Conservation (phyloP, 345 rosid genomes). For the Gossypioides kirkii region DNA sequence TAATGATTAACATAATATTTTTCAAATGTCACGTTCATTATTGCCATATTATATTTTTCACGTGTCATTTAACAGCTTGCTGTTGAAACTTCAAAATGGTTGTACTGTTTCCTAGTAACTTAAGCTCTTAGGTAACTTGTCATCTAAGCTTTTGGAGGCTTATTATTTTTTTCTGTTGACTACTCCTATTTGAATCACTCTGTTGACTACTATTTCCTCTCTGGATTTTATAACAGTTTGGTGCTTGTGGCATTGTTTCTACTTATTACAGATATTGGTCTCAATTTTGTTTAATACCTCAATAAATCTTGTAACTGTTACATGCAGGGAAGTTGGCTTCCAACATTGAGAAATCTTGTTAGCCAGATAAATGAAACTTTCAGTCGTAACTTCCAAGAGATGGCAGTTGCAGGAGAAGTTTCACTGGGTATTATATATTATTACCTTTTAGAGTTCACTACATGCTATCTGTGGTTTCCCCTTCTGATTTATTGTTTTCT, state of each 20-base stretch:
- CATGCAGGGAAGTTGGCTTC: slow-evolving; percentile 81
- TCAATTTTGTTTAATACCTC: slow-evolving; percentile 6
- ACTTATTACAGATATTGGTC: neutral
- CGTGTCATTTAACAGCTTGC: too few relatives aligned
- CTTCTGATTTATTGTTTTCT: slow-evolving; percentile 14
- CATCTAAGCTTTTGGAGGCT: neutral
- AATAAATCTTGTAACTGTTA: neutral
- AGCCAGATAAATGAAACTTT: slow-evolving; percentile 75
- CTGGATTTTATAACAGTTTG: neutral
- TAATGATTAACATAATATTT: too few relatives aligned
- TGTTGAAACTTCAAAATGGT: too few relatives aligned
- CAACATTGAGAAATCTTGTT: slow-evolving; percentile 79
- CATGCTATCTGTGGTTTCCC: slow-evolving; percentile 10
- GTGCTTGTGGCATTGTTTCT: neutral
- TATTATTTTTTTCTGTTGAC: neutral
- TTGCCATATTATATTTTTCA: too few relatives aligned
- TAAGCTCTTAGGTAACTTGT: too few relatives aligned
- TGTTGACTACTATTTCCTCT: neutral
- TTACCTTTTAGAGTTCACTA: neutral
- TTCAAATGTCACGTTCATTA: too few relatives aligned
- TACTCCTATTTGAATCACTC: too few relatives aligned
- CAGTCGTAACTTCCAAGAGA: slow-evolving; percentile 83
- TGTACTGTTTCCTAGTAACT: too few relatives aligned
- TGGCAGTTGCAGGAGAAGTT: slow-evolving; percentile 98
- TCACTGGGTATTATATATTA: slow-evolving; percentile 41